Conservation (phyloP, 768 basidiomycete species). For the Hemileccinum impolitum region DNA sequence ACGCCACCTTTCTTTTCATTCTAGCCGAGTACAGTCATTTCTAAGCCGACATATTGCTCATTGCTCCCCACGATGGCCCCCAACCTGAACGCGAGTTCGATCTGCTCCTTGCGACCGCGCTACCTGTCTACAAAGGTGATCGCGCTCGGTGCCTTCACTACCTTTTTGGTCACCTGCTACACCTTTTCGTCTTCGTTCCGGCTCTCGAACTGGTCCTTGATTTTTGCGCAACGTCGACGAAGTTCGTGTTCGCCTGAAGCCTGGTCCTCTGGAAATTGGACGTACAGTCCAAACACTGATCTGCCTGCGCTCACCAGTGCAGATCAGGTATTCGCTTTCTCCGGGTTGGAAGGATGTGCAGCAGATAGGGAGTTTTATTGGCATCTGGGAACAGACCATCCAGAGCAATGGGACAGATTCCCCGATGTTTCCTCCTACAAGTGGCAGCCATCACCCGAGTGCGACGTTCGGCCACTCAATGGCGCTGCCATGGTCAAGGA, state of each 20-base stretch:
- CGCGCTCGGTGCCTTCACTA: constrained; percentile 24
- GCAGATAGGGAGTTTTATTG: constrained; percentile 58
- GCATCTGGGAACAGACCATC: constrained; percentile 57
- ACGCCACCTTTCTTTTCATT: neutral
- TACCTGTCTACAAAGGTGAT: constrained; percentile 22
- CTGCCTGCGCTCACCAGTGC: constrained; percentile 33
- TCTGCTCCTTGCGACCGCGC: constrained; percentile 21
- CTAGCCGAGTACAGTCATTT: neutral
- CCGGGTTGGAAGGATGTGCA: constrained; percentile 62
- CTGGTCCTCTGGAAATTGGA: constrained; percentile 42
- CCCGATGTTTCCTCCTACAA: constrained; percentile 49
- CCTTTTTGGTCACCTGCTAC: constrained; percentile 28
- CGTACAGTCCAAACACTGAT: constrained; percentile 35
- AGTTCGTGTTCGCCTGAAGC: constrained; percentile 33
- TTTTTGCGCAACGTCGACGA: constrained; percentile 27
- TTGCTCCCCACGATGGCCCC: constrained; percentile 3
- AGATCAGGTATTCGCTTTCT: constrained; percentile 47
- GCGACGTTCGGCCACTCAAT: constrained; percentile 41
- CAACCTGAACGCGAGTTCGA: neutral
- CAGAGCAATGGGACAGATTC: constrained; percentile 48
- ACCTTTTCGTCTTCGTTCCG: constrained; percentile 25
- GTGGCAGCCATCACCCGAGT: constrained; percentile 50
- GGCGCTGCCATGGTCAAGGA: constrained; percentile 47
- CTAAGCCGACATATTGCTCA: neutral
- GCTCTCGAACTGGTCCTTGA: constrained; percentile 18